phyloP scores from a whole-genome alignment of 176 grass and related monocot species.

The Oryza australiensis region DNA sequence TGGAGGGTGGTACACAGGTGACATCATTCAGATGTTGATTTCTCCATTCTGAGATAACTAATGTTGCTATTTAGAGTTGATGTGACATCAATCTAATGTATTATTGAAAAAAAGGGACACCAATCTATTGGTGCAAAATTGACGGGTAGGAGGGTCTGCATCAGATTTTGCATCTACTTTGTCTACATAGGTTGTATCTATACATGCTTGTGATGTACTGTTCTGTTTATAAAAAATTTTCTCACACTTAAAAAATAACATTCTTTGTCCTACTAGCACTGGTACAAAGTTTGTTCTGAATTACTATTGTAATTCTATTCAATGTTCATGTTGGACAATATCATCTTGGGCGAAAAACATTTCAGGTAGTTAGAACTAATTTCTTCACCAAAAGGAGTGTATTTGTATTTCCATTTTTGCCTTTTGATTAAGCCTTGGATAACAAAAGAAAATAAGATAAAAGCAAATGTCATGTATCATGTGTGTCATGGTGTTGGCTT shows the following conservation, averaged over 20 bases:
- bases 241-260: not conserved
- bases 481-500: slow-evolving; percentile 1
- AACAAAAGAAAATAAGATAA: not conserved
- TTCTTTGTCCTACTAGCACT: not conserved
- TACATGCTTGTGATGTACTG: not conserved
- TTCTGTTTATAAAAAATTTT: not conserved
- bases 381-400: not conserved
- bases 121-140: not conserved
- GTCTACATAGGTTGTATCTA: slow-evolving; percentile 1
- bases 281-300: not conserved
- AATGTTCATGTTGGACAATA: not conserved
- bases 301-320: not conserved
- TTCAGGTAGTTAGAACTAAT: not conserved
- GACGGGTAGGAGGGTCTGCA: not conserved
- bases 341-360: not conserved
- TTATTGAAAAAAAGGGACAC: not conserved
- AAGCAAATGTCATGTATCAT: slow-evolving; percentile 5
- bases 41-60: not conserved
- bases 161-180: not conserved
- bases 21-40: slow-evolving; percentile 25
- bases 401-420: not conserved
- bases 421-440: not conserved
- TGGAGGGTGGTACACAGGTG: slow-evolving; percentile 19
- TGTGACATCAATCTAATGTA: slow-evolving; percentile 4
- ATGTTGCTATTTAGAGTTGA: not conserved